Evolutionary conservation across 2,329 filamentous ascomycete species (phyloP).

Genomic region (Cryphonectria parasitica): DNA sequence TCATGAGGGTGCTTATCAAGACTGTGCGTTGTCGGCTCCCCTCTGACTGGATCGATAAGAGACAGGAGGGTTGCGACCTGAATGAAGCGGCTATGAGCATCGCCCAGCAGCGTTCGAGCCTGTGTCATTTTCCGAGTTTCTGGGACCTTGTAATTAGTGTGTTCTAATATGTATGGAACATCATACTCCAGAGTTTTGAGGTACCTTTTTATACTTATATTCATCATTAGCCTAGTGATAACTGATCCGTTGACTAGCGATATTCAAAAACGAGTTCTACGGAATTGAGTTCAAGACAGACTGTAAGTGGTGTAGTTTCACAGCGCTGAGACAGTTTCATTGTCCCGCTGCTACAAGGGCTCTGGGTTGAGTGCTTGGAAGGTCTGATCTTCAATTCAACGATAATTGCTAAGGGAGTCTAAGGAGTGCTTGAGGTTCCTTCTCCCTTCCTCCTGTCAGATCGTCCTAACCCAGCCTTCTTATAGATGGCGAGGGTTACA

Average conservation of each 20-base stretch:
- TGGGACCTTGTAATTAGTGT: not conserved
- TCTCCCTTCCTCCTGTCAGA: too few relatives aligned
- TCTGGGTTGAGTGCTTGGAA: too few relatives aligned
- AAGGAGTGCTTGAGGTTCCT: too few relatives aligned
- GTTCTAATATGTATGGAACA: not conserved
- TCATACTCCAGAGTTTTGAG: not conserved
- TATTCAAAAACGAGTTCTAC: not conserved
- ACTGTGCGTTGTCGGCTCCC: constrained; percentile 33
- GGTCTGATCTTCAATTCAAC: too few relatives aligned
- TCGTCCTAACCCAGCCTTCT: too few relatives aligned
- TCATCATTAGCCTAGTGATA: not conserved
- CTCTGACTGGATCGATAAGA: constrained; percentile 36
- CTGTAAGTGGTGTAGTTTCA: not conserved
- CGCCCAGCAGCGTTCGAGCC: not conserved
- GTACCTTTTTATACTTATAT: not conserved
- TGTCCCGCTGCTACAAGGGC: too few relatives aligned
- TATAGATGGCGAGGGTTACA: too few relatives aligned
- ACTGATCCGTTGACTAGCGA: too few relatives aligned
- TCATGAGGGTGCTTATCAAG: constrained; percentile 33
- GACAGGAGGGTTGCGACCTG: constrained; percentile 27
- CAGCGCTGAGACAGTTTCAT: not conserved
- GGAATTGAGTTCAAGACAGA: not conserved
- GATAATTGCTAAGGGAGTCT: too few relatives aligned
- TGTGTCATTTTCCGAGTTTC: not conserved
- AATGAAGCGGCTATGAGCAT: constrained; percentile 12